These are phyloP conservation scores for Crucihimalaya himalaica DNA, from an alignment of 345 rosid genomes.

Conservation along the genomic window DNA sequence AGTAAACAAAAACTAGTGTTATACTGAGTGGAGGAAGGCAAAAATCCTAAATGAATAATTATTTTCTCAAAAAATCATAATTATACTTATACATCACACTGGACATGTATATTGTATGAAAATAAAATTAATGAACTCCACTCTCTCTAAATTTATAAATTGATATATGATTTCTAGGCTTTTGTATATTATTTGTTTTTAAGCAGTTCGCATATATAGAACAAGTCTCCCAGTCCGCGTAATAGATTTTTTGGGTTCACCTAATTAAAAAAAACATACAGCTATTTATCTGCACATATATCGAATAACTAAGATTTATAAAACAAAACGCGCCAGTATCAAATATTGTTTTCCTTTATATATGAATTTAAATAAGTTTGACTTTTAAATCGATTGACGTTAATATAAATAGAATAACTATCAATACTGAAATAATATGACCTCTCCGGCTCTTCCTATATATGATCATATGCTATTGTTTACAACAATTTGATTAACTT, in stretches of 20 bases:
- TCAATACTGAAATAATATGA: conserved; percentile 5
- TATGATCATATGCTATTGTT: conserved; percentile 10
- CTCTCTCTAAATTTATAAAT: conserved; percentile 20
- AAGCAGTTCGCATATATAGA: conserved; percentile 4
- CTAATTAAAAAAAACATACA: conserved; percentile 9
- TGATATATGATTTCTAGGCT: neutral
- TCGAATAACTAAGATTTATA: conserved; percentile 21
- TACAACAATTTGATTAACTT: conserved; percentile 7
- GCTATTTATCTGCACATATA: conserved; percentile 28
- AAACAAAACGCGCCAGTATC: conserved; percentile 15
- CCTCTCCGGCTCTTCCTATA: neutral
- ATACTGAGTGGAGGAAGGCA: neutral
- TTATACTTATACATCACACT: neutral
- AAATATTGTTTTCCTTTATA: neutral
- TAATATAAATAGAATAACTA: neutral
- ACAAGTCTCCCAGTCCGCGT: conserved; percentile 38
- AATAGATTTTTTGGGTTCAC: neutral
- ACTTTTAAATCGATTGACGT: conserved; percentile 16
- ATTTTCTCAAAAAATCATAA: neutral
- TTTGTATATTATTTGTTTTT: neutral
- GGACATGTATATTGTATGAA: conserved; percentile 7
- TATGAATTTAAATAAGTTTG: conserved; percentile 14
- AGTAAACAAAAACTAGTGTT: neutral
- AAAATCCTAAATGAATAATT: neutral
- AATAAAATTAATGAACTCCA: conserved; percentile 23